Evolutionary conservation across 129 eudicot species (phyloP), one percentile per base, ranked within the genome.

Genomic region (Pulicaria dysenterica): DNA sequence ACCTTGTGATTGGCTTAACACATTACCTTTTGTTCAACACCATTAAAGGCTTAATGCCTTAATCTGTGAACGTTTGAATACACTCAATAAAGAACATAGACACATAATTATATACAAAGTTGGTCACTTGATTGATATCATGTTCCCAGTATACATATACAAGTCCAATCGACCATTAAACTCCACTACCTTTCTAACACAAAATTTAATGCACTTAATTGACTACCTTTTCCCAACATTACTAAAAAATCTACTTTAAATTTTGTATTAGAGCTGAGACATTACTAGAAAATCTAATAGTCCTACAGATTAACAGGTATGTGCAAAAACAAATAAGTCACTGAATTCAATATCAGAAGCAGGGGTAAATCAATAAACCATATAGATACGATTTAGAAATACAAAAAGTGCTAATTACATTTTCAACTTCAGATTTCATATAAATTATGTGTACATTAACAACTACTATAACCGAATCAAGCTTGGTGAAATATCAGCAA

Each of bases 401-500:
- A 24, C 31, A 24, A 24, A 13, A 56, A 7, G 39, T 1, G 38
- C 13, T 56, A 11, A 48, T 4, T 48, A 9, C 4, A 12, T 3
- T 7, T 24, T 16, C 24, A 58, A 34, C 5, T 58, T 58, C 11
- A 19, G 17, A 9, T 65, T 14, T 45, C 31, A 24, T 24, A 2
- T 24, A 24, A 24, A 24, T 24, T 24, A 24, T 24, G 31, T 24
- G 2, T 24, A 16, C 6, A 1, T 7, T 40, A 42, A 31, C 51
- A 41, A 7, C n/a, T 42, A 43, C 16, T 44, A 9, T 2, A 24
- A 24, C 31, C 31, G 31, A 24, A 47, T 5, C 15, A 50, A 51
- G n/a, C n/a, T n/a, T n/a, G n/a, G n/a, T n/a, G n/a, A n/a, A 58
- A 3, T 68, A n/a, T 58, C 46, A 34, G 47, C 68, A 58, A 45